Percentiles rank a stretch among this genome's conserved stretches.
Conservation (phyloP, 1,139 yeast species). For the Taphrina deformans region DNA sequence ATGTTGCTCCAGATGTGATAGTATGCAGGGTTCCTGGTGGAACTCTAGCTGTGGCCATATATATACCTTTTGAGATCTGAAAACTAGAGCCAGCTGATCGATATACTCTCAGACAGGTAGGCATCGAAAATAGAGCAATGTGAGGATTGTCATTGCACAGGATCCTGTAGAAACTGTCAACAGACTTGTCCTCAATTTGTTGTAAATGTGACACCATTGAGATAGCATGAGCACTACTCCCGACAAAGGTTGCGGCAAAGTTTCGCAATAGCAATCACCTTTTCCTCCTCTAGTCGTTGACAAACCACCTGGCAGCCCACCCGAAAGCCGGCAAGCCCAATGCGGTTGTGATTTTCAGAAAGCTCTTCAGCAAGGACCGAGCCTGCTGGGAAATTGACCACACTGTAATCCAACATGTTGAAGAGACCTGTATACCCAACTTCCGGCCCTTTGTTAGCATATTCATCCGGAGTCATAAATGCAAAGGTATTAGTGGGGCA, state of each 20-base stretch:
- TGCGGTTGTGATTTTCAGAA: neutral
- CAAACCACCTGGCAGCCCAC: conserved; percentile 19
- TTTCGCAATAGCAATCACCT: conserved; percentile 9
- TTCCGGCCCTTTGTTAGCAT: conserved; percentile 2
- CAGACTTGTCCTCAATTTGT: no score
- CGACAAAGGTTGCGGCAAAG: neutral
- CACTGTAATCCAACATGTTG: conserved; percentile 58
- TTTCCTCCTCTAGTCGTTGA: conserved; percentile 15
- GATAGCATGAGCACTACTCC: no score
- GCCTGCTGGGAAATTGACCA: conserved; percentile 54
- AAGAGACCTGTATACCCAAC: conserved; percentile 64
- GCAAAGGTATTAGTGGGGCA: conserved; percentile 19
- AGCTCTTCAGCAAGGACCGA: neutral
- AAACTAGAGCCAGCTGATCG: no score
- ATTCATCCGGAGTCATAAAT: neutral
- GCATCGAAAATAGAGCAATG: no score
- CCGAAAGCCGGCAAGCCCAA: neutral
- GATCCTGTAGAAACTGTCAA: no score
- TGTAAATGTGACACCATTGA: no score
- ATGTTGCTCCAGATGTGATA: no score
- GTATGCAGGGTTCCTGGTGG: neutral
- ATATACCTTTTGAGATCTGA: no score
- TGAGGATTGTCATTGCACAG: no score
- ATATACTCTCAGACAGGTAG: no score
- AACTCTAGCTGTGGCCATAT: no score